Conservation (phyloP, 2,329 filamentous ascomycete genomes). For the Fusarium sp. region DNA sequence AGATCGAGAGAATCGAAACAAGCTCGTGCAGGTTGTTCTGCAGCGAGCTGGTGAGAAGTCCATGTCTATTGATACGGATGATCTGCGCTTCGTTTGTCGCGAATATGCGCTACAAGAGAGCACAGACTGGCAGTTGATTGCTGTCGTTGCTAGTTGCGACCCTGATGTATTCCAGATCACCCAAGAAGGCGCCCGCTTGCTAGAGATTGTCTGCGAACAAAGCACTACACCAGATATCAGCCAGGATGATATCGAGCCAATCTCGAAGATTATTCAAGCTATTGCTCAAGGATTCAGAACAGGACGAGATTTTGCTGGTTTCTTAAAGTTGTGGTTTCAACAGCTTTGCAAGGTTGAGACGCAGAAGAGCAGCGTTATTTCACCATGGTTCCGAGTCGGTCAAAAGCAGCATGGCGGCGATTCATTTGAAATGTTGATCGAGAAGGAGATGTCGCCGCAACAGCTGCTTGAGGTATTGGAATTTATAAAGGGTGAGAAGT, state of each 20-base stretch:
- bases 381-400: slow-evolving; percentile 49
- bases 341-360: slow-evolving; percentile 52
- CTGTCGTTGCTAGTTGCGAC: slow-evolving; percentile 55
- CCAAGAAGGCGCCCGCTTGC: slow-evolving; percentile 51
- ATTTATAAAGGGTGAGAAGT: slow-evolving; percentile 52
- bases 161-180: slow-evolving; percentile 57
- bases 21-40: slow-evolving; percentile 46
- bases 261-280: slow-evolving; percentile 52
- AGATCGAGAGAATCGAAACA: slow-evolving; percentile 37
- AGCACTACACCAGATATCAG: slow-evolving; percentile 39
- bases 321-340: slow-evolving; percentile 58
- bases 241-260: slow-evolving; percentile 34
- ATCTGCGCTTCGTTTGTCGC: slow-evolving; percentile 55
- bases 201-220: slow-evolving; percentile 53
- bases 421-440: slow-evolving; percentile 46
- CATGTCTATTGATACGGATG: slow-evolving; percentile 51
- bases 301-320: slow-evolving; percentile 55
- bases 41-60: slow-evolving; percentile 44
- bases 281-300: slow-evolving; percentile 57
- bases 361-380: slow-evolving; percentile 39
- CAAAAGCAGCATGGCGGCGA: slow-evolving; percentile 29
- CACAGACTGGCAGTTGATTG: slow-evolving; percentile 56
- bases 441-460: slow-evolving; percentile 55
- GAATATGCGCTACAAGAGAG: slow-evolving; percentile 52
- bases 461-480: slow-evolving; percentile 55